Evolutionary conservation across 192 early-diverging fungal genomes (phyloP), one percentile per base, ranked within the genome.

Genomic region (Coemansia sp.): DNA sequence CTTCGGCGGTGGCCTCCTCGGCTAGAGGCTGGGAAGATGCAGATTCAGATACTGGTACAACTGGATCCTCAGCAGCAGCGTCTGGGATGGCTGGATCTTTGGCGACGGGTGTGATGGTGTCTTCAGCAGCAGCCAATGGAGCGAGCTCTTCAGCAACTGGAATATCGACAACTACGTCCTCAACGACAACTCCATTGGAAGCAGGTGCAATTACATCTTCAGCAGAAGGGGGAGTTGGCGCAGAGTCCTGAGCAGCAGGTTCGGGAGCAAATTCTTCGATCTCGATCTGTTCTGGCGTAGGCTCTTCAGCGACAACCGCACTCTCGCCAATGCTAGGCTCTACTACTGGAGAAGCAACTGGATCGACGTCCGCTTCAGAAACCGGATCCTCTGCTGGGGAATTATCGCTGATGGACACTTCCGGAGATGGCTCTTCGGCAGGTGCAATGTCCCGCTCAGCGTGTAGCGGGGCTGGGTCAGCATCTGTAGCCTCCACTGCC

Each of bases 261-360:
- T 48, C 46, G 4, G 46, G 4, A 18, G 46, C 46, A 4, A 48
- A 15, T 5, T 48, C 46, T 15, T 48, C 46, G 21, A 48, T 48
- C 35, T 34, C 34, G 8, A 34, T 8, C 34, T 34, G 34, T 42
- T 42, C 40, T 15, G 40, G 7, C 40, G 12, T 13, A 12, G 23
- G 12, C 13, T 51, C 49, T 21, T 51, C 49, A 3, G 49, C 49
- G 4, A 51, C 26, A 51, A 13, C 4, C 13, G 49, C 49, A 5
- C 23, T 13, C 4, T 51, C 49, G 20, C 7, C 49, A 51, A 23
- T 21, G 12, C 6, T 51, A 13, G 68, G 60, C 67, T 62, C 62
- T 26, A 4, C 40, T 35, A 37, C 34, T 13, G 25, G 2, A 30
- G 25, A 39, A 28, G 12, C 26, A 59, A 25, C 45, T 58, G 48